A percentile compares a stretch with the other conserved stretches of the same genome.
Evolutionary conservation across 176 grass and related monocot genomes (phyloP).

Genomic region (Otatea glauca): DNA sequence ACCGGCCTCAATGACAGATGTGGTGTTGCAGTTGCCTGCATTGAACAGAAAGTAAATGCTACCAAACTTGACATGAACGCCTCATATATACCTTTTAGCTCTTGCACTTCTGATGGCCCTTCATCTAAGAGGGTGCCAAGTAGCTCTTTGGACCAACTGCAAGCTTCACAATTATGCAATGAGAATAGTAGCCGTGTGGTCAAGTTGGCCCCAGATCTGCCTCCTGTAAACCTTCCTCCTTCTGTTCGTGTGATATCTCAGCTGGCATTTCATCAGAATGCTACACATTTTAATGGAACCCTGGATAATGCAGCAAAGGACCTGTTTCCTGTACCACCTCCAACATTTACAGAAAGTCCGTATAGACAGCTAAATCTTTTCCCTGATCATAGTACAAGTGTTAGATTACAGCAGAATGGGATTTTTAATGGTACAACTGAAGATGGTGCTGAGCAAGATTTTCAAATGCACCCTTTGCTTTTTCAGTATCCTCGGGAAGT

Average conservation of each 20-base stretch:
- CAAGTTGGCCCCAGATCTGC: conserved; percentile 92
- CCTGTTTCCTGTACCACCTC: conserved; percentile 36
- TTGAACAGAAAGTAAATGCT: conserved; percentile 49
- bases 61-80: conserved; percentile 25
- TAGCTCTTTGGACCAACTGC: conserved; percentile 43
- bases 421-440: conserved; percentile 33
- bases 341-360: conserved; percentile 45
- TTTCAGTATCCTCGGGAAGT: conserved; percentile 74
- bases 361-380: conserved; percentile 61
- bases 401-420: conserved; percentile 49
- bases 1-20: conserved; percentile 42
- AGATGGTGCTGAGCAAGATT: conserved; percentile 63
- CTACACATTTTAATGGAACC: conserved; percentile 48
- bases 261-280: conserved; percentile 51
- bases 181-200: conserved; percentile 72
- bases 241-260: conserved; percentile 77
- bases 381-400: conserved; percentile 52
- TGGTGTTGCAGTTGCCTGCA: conserved; percentile 45
- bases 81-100: conserved; percentile 48
- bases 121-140: conserved; percentile 33
- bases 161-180: conserved; percentile 51
- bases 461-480: conserved; percentile 92
- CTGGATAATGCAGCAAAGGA: conserved; percentile 51
- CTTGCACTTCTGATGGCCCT: conserved; percentile 41
- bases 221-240: conserved; percentile 88